Base-by-base conservation (phyloP, 441 rosid genomes). In the Corymbia calophylla region DNA sequence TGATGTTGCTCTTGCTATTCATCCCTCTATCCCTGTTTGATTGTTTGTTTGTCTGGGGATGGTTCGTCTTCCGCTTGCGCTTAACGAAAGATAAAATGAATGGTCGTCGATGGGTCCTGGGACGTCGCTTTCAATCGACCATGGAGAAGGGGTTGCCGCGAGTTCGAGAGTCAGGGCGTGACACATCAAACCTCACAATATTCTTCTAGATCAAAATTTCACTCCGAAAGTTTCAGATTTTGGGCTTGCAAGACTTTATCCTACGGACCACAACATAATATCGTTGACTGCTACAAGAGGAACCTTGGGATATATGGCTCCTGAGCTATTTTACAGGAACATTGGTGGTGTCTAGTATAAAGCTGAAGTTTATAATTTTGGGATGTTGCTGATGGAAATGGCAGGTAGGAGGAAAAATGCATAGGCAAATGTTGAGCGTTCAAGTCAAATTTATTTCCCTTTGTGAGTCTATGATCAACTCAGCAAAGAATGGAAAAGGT, bases 401-500 rank as follows among this genome's bases (percentile, higher is more conserved):
- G 73, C 73, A 0, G 1, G 19, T 64, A 0, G 19, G 19, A 64
- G 73, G 35, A n/a, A 64, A 29, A 64, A 64, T 3, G 73, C 5
- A 3, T 6, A 7, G 35, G 73, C 21, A 7, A 64, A 64, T 64
- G 73, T 64, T 1, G 73, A 64, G 8, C 73, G 0, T 64, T 64
- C 35, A 7, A 64, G 73, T 64, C 35, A 64, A 64, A 2, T 64
- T 15, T 64, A n/a, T n/a, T 64, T 64, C 19, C 35, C 73, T 14
- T n/a, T 7, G 3, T 64, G 73, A 31, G 5, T 64, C 5, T n/a
- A 64, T 15, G 73, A n/a, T 15, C 73, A 64, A 14, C 9, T 64
- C 2, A n/a, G 0, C 10, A 7, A 1, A 64, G 0, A 29, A n/a
- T 64, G 1, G 73, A n/a, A n/a, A 31, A 64, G 25, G 70, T 64